Evolutionary conservation across 2,329 filamentous ascomycete genomes (phyloP).

Genomic region (Aspergillus intermedius): DNA sequence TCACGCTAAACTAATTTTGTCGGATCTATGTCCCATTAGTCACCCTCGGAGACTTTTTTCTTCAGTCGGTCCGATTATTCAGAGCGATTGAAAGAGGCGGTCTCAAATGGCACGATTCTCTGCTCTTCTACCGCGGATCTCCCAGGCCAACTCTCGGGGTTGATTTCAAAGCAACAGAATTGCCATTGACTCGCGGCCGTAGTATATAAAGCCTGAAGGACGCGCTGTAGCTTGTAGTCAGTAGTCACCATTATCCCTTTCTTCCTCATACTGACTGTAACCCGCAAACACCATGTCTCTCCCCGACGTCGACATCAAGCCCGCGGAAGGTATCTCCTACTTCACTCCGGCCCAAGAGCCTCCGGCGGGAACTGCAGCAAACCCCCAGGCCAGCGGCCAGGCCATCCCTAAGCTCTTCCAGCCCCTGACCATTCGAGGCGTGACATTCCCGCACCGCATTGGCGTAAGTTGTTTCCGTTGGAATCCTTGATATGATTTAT

Average conservation of each 20-base stretch:
- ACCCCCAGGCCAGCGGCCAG: slow-evolving; percentile 36
- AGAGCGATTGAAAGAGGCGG: neutral
- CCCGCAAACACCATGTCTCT: neutral
- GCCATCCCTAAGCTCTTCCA: slow-evolving; percentile 51
- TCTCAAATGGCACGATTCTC: neutral
- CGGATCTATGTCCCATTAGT: neutral
- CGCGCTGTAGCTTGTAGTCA: neutral
- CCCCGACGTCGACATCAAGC: slow-evolving; percentile 29
- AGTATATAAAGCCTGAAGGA: no score
- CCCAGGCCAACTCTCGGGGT: no score
- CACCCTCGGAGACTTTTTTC: slow-evolving; percentile 2
- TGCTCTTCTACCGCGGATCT: neutral
- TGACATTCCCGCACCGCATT: slow-evolving; percentile 63
- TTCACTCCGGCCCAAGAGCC: slow-evolving; percentile 34
- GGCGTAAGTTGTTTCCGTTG: slow-evolving; percentile 34
- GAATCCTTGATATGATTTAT: neutral
- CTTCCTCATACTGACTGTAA: neutral
- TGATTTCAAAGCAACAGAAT: no score
- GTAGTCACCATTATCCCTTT: neutral
- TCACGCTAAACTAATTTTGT: neutral
- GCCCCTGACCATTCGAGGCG: slow-evolving; percentile 50
- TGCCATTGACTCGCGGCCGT: no score
- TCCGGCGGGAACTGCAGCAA: slow-evolving; percentile 31
- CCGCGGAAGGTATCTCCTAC: slow-evolving; percentile 38
- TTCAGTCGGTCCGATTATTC: neutral